A percentile compares a stretch with the other conserved stretches of the same genome.
These are phyloP conservation scores for Conticribra weissflogii DNA, from an alignment of 108 stramenopile genomes.

Conservation along the genomic window DNA sequence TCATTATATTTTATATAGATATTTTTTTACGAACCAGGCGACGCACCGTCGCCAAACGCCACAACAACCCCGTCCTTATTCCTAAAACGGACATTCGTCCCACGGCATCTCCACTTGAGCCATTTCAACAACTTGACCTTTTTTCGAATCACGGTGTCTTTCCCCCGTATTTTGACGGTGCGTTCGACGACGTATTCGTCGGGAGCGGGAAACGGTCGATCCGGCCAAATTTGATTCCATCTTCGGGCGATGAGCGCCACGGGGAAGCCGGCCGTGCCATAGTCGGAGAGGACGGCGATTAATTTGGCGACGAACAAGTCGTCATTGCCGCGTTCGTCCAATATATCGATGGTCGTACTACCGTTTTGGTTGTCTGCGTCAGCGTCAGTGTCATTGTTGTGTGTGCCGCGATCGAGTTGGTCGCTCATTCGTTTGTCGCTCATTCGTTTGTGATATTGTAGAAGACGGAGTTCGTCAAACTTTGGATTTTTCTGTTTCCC, in stretches of 20 bases:
- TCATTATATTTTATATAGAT: no score
- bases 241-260: constrained; percentile 62
- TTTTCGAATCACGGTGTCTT: constrained; percentile 24
- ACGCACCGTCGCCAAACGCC: constrained; percentile 21
- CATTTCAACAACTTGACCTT: constrained; percentile 44
- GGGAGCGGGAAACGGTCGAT: constrained; percentile 66
- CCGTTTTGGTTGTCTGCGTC: constrained; percentile 12
- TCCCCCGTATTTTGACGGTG: not conserved
- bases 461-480: constrained; percentile 37
- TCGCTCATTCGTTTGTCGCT: not conserved
- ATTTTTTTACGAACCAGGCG: no score
- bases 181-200: constrained; percentile 42
- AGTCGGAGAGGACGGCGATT: constrained; percentile 78
- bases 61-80: constrained; percentile 36
- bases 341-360: constrained; percentile 31
- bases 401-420: no score
- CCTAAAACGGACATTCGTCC: constrained; percentile 32
- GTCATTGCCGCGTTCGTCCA: constrained; percentile 10
- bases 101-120: constrained; percentile 50
- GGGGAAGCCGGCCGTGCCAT: constrained; percentile 77
- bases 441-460: constrained; percentile 28
- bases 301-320: constrained; percentile 69
- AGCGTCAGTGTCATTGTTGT: no score
- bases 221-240: constrained; percentile 91
- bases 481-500: constrained; percentile 56